phyloP scores from a whole-genome alignment of 768 basidiomycete genomes.

The Suillus sp. region DNA sequence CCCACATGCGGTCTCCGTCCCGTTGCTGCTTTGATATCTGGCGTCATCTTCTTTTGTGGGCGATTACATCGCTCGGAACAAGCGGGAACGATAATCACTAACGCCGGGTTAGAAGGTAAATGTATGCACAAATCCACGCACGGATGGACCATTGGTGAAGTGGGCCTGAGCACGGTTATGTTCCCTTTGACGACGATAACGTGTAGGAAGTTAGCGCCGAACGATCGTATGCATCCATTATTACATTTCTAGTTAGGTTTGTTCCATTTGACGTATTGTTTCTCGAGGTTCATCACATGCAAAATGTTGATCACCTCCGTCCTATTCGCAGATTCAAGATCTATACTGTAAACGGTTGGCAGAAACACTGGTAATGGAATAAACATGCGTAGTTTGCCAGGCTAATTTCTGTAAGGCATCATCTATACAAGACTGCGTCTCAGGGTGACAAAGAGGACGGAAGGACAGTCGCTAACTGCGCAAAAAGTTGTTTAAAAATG shows the following conservation, averaged over 20 bases:
- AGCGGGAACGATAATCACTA: background rate
- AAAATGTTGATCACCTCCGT: constrained; percentile 8
- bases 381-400: constrained; percentile 8
- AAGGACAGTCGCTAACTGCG: constrained; percentile 8
- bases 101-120: background rate
- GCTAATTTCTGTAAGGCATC: background rate
- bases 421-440: background rate
- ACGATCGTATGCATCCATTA: background rate
- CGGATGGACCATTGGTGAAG: background rate
- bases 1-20: background rate
- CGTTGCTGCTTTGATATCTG: background rate
- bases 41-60: background rate
- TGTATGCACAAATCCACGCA: background rate
- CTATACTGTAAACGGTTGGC: constrained; percentile 3
- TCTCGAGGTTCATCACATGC: constrained; percentile 1
- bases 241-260: constrained; percentile 6
- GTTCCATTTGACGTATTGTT: constrained; percentile 1
- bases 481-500: constrained; percentile 40
- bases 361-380: constrained; percentile 3
- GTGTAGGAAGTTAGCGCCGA: background rate
- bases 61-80: constrained; percentile 2
- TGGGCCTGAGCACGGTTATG: background rate
- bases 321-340: constrained; percentile 7
- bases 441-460: background rate
- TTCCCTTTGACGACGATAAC: background rate